Evolutionary conservation across 1,139 yeast genomes (phyloP).

Genomic region (Debaryomyces nepalensis): DNA sequence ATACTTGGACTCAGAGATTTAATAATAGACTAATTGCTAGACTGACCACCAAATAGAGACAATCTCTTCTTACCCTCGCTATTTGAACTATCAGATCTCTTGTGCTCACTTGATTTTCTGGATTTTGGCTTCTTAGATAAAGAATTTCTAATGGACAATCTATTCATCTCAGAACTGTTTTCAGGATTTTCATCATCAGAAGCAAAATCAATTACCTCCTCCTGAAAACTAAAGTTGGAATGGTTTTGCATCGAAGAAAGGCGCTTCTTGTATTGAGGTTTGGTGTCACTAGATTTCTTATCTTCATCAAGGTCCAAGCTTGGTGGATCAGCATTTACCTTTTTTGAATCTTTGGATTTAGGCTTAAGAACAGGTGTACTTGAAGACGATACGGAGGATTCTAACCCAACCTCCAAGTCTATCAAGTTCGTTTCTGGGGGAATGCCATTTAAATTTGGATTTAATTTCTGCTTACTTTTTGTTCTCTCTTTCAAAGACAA

Average conservation of each 20-base stretch:
- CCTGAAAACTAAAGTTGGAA: slow-evolving; percentile 40
- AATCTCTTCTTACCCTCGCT: slow-evolving; percentile 35
- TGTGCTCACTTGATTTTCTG: slow-evolving; percentile 28
- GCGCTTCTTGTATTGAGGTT: slow-evolving; percentile 39
- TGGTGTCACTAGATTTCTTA: slow-evolving; percentile 17
- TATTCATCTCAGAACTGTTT: slow-evolving; percentile 43
- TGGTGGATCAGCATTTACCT: slow-evolving; percentile 16
- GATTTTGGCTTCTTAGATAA: slow-evolving; percentile 38
- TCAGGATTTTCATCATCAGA: slow-evolving; percentile 53
- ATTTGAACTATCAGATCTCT: slow-evolving; percentile 36
- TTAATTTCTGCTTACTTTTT: background rate
- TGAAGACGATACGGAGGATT: slow-evolving; percentile 34
- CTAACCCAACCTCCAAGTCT: slow-evolving; percentile 46
- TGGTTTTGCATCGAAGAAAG: slow-evolving; percentile 38
- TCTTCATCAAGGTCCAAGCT: slow-evolving; percentile 37
- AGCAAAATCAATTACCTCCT: slow-evolving; percentile 54
- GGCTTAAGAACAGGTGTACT: slow-evolving; percentile 29
- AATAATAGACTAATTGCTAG: slow-evolving; percentile 4
- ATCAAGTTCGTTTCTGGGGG: slow-evolving; percentile 34
- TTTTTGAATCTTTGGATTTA: slow-evolving; percentile 15
- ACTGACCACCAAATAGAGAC: slow-evolving; percentile 34
- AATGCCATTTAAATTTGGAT: slow-evolving; percentile 12
- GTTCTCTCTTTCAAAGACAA: slow-evolving; percentile 3
- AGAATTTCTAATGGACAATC: slow-evolving; percentile 48
- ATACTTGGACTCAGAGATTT: background rate